Percentiles rank a stretch among this genome's conserved stretches.
Evolutionary conservation across 2,329 filamentous ascomycete species (phyloP).

Genomic region (Periconia digitata): DNA sequence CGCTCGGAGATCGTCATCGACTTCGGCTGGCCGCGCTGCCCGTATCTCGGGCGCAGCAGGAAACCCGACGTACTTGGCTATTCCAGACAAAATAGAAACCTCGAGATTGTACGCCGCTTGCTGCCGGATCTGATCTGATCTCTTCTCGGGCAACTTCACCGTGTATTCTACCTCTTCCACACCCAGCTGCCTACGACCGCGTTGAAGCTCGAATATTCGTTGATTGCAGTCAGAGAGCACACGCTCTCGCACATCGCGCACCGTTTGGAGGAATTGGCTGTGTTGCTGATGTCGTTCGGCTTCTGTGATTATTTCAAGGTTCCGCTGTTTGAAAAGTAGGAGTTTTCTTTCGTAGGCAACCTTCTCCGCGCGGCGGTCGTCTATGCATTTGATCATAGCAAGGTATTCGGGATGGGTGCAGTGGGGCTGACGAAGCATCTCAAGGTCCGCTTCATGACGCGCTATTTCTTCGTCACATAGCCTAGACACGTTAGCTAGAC

Average conservation of each 20-base stretch:
- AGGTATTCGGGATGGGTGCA: constrained; percentile 87
- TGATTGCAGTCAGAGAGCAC: constrained; percentile 80
- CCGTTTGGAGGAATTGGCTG: constrained; percentile 85
- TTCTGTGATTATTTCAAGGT: constrained; percentile 70
- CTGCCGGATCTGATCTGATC: constrained; percentile 76
- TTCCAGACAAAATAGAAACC: constrained; percentile 84
- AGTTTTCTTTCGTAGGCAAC: constrained; percentile 74
- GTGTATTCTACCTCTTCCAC: constrained; percentile 80
- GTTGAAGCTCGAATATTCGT: constrained; percentile 91
- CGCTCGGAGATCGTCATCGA: constrained; percentile 84
- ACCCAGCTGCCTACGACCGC: constrained; percentile 77
- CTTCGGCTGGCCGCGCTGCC: constrained; percentile 69
- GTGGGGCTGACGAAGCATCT: constrained; percentile 59
- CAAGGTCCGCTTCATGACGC: constrained; percentile 70
- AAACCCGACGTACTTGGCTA: constrained; percentile 95
- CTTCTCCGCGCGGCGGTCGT: constrained; percentile 79
- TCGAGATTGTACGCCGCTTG: constrained; percentile 93
- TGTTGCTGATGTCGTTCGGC: constrained; percentile 84
- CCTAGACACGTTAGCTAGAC: constrained; percentile 51
- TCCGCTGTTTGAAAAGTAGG: constrained; percentile 71
- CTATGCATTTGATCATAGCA: constrained; percentile 83
- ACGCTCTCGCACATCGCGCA: constrained; percentile 79
- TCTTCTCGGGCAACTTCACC: constrained; percentile 75
- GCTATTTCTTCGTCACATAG: constrained; percentile 87
- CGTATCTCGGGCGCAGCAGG: constrained; percentile 87